Evolutionary conservation across 1,139 yeast genomes (phyloP).

Genomic region (Chernovozyma sophiae-reginae): DNA sequence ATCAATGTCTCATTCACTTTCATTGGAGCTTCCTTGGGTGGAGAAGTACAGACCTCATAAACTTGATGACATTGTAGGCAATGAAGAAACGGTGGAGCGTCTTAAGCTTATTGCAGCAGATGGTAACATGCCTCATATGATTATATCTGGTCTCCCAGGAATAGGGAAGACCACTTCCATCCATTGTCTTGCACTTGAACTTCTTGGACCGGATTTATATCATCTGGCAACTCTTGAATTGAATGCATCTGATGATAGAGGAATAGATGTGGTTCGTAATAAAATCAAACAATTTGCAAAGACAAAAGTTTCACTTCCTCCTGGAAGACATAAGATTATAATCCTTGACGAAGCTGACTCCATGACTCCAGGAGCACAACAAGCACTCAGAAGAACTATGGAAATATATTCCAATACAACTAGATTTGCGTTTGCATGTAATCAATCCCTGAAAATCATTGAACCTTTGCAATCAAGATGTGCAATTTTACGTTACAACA

Average conservation of each 20-base stretch:
- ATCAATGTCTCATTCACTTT: slow-evolving; percentile 14
- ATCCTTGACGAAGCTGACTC: slow-evolving; percentile 95
- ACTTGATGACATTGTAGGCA: slow-evolving; percentile 87
- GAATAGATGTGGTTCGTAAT: slow-evolving; percentile 46
- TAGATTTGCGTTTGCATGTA: slow-evolving; percentile 96
- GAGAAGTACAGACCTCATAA: slow-evolving; percentile 87
- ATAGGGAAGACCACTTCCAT: slow-evolving; percentile 95
- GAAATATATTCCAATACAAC: slow-evolving; percentile 92
- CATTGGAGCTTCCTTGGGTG: slow-evolving; percentile 64
- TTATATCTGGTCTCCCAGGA: slow-evolving; percentile 92
- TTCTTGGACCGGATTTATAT: slow-evolving; percentile 66
- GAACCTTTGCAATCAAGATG: slow-evolving; percentile 97
- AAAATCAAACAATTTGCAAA: slow-evolving; percentile 57
- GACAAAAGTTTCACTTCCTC: slow-evolving; percentile 62
- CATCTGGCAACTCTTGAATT: slow-evolving; percentile 85
- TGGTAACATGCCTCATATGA: slow-evolving; percentile 96
- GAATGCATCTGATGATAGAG: slow-evolving; percentile 49
- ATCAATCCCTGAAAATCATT: slow-evolving; percentile 87
- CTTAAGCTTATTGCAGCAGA: slow-evolving; percentile 80
- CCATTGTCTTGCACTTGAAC: slow-evolving; percentile 82
- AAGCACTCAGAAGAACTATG: slow-evolving; percentile 95
- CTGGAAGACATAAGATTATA: slow-evolving; percentile 73
- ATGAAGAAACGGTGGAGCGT: slow-evolving; percentile 83
- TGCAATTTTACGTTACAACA: slow-evolving; percentile 83
- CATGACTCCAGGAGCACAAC: slow-evolving; percentile 99